Percentiles rank a stretch among this genome's conserved stretches.
These are phyloP conservation scores for Colletotrichum destructivum DNA, from an alignment of 2,329 filamentous ascomycete species.

Conservation along the genomic window DNA sequence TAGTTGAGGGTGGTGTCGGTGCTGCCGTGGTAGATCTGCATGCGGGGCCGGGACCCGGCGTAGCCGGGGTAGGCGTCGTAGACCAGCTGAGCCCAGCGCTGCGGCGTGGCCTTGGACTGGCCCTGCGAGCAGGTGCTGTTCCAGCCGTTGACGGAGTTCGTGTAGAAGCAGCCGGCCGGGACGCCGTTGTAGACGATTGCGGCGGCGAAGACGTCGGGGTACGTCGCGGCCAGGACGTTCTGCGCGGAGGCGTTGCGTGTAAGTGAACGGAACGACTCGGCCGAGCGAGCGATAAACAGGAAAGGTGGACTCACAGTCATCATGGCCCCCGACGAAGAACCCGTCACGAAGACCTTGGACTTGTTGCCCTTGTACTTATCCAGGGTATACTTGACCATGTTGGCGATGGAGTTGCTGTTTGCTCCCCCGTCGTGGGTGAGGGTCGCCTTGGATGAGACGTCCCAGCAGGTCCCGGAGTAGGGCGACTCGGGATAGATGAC, in stretches of 20 bases:
- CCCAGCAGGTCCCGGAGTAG: slow-evolving; percentile 67
- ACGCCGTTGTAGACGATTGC: slow-evolving; percentile 67
- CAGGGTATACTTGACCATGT: slow-evolving; percentile 68
- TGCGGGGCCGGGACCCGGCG: slow-evolving; percentile 64
- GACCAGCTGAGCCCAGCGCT: slow-evolving; percentile 59
- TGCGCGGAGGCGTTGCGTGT: slow-evolving; percentile 9
- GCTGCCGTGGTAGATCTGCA: slow-evolving; percentile 73
- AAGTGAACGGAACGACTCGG: no score
- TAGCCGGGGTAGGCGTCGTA: slow-evolving; percentile 66
- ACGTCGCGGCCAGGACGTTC: slow-evolving; percentile 66
- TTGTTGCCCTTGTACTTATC: slow-evolving; percentile 64
- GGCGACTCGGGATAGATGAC: slow-evolving; percentile 62
- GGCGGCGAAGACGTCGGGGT: slow-evolving; percentile 69
- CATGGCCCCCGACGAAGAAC: slow-evolving; percentile 45
- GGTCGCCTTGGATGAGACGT: slow-evolving; percentile 67
- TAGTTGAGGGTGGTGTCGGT: slow-evolving; percentile 64
- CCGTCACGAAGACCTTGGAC: slow-evolving; percentile 64
- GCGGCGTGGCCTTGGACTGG: slow-evolving; percentile 57
- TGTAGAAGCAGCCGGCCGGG: slow-evolving; percentile 68
- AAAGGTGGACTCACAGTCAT: slow-evolving; percentile 34
- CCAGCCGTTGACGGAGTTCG: slow-evolving; percentile 63
- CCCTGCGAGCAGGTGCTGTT: slow-evolving; percentile 69
- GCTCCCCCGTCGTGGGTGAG: slow-evolving; percentile 67
- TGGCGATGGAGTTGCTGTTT: slow-evolving; percentile 66
- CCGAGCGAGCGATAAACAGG: background rate